phyloP scores from a whole-genome alignment of 2,329 filamentous ascomycete genomes.

The Lachnellula hyalina region DNA sequence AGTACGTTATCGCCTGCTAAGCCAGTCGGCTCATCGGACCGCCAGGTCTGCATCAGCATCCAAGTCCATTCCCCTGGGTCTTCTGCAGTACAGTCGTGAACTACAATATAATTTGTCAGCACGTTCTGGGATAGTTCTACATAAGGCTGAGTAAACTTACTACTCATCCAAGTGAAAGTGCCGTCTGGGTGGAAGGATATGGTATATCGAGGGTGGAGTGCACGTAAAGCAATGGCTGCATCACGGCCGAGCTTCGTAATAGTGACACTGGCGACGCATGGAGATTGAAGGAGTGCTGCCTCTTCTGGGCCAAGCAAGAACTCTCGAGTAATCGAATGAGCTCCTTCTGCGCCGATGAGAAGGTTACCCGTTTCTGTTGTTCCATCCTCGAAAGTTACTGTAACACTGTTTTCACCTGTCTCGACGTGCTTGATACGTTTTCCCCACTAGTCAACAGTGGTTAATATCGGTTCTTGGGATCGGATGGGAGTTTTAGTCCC shows the following conservation, averaged over 20 bases:
- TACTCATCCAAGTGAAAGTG: conserved; percentile 20
- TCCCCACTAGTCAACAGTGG: conserved; percentile 16
- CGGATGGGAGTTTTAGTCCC: neutral
- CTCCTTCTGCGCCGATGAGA: conserved; percentile 88
- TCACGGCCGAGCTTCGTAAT: conserved; percentile 38
- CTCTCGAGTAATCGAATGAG: conserved; percentile 81
- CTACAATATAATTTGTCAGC: conserved; percentile 7
- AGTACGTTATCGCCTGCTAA: conserved; percentile 7
- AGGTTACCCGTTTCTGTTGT: conserved; percentile 47
- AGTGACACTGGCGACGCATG: conserved; percentile 34
- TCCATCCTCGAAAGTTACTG: conserved; percentile 33
- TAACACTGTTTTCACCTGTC: conserved; percentile 9
- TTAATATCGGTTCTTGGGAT: neutral
- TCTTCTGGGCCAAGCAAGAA: conserved; percentile 62
- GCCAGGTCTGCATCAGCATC: conserved; percentile 24
- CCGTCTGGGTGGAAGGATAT: conserved; percentile 43
- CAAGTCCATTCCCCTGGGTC: conserved; percentile 22
- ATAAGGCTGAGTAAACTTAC: conserved; percentile 7
- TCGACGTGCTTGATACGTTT: conserved; percentile 20
- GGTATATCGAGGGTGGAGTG: conserved; percentile 43
- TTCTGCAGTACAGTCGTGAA: conserved; percentile 34
- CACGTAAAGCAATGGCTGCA: conserved; percentile 49
- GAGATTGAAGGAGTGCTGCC: conserved; percentile 32
- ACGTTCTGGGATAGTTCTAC: neutral
- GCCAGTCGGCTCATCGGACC: conserved; percentile 12